phyloP scores from a whole-genome alignment of 495 filamentous ascomycete genomes.

The Haplographium delicatum region DNA sequence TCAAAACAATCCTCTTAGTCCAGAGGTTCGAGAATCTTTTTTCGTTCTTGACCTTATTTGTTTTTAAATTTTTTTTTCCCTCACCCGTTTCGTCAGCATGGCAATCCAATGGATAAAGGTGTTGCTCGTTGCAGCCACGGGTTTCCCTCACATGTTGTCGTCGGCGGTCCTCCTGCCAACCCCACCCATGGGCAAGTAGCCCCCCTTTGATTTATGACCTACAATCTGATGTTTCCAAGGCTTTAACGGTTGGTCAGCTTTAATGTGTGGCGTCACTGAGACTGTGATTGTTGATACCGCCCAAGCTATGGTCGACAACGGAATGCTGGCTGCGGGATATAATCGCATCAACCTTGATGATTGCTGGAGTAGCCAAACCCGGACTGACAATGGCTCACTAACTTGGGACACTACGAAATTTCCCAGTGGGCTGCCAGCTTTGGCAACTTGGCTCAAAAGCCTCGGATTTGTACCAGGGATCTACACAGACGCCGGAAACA shows the following conservation, averaged over 20 bases:
- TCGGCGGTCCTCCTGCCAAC: conserved; percentile 14
- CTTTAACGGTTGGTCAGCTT: conserved; percentile 48
- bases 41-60: background rate
- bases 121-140: background rate
- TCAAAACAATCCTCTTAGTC: too few relatives aligned
- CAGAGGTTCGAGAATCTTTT: background rate
- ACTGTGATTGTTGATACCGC: conserved; percentile 43
- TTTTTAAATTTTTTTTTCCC: background rate
- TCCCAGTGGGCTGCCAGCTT: conserved; percentile 30
- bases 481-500: conserved; percentile 29
- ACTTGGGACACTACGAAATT: conserved; percentile 21
- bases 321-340: conserved; percentile 49
- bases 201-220: background rate
- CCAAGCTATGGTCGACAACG: conserved; percentile 40
- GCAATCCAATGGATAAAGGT: background rate
- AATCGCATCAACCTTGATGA: conserved; percentile 55
- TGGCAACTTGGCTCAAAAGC: conserved; percentile 28
- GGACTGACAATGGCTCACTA: conserved; percentile 22
- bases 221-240: conserved; percentile 3
- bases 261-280: conserved; percentile 32
- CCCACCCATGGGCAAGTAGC: conserved; percentile 15
- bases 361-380: conserved; percentile 44
- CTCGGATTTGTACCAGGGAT: conserved; percentile 32
- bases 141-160: background rate
- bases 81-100: background rate